phyloP scores from a whole-genome alignment of 2,329 filamentous ascomycete species.

The Chalaropsis ovoidea region DNA sequence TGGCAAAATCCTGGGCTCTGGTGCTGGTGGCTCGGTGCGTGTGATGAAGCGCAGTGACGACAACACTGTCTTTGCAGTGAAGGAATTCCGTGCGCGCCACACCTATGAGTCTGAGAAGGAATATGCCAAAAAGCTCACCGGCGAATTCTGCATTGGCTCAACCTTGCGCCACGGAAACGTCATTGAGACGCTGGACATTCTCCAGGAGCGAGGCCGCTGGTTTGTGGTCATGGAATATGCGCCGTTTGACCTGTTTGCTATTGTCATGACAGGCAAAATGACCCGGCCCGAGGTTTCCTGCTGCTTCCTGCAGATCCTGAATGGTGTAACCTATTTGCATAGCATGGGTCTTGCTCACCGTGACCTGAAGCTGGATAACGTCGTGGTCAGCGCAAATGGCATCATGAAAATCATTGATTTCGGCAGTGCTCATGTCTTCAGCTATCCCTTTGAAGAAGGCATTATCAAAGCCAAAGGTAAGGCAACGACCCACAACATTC shows the following conservation, averaged over 20 bases:
- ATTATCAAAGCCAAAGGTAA: slow-evolving; percentile 70
- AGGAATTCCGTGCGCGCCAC: slow-evolving; percentile 88
- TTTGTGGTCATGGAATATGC: slow-evolving; percentile 99
- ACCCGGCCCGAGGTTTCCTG: slow-evolving; percentile 80
- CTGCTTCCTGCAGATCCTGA: slow-evolving; percentile 86
- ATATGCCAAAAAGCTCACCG: slow-evolving; percentile 95
- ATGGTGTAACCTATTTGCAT: slow-evolving; percentile 87
- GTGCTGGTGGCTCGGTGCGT: slow-evolving; percentile 86
- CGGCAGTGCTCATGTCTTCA: slow-evolving; percentile 91
- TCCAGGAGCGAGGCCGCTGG: slow-evolving; percentile 89
- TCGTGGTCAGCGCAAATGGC: slow-evolving; percentile 88
- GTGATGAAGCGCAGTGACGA: slow-evolving; percentile 91
- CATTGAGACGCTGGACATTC: slow-evolving; percentile 93
- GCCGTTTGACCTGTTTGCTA: slow-evolving; percentile 89
- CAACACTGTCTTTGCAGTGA: slow-evolving; percentile 89
- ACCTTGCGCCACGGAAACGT: slow-evolving; percentile 96
- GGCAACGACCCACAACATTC: slow-evolving; percentile 29
- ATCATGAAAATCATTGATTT: slow-evolving; percentile 99
- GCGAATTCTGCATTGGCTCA: slow-evolving; percentile 95
- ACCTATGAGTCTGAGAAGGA: slow-evolving; percentile 89
- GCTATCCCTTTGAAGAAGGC: slow-evolving; percentile 91
- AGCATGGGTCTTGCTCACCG: slow-evolving; percentile 90
- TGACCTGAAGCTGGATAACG: slow-evolving; percentile 93
- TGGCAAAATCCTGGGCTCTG: slow-evolving; percentile 84
- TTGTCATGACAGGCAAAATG: slow-evolving; percentile 99